phyloP scores from a whole-genome alignment of 352 stramenopile genomes.

The Phytophthora pinifolia region DNA sequence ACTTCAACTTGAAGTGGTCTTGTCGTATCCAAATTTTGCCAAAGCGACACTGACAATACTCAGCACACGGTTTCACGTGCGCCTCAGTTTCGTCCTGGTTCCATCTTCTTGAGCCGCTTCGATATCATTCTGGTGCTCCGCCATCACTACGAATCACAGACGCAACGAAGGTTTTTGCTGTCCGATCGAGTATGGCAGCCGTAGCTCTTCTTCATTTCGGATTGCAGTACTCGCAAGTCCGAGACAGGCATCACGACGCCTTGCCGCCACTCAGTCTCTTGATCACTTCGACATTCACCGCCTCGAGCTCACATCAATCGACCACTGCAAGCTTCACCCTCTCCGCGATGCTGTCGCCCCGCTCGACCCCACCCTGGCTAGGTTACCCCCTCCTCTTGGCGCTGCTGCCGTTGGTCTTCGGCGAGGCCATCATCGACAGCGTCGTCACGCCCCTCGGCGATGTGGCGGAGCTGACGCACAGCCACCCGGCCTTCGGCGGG shows the following conservation, averaged over 20 bases:
- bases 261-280: neutral
- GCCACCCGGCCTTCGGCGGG: conserved; percentile 42
- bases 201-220: neutral
- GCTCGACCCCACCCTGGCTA: conserved; percentile 16
- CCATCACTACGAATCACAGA: neutral
- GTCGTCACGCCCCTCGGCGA: conserved; percentile 28
- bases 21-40: conserved; percentile 1
- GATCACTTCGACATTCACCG: conserved; percentile 25
- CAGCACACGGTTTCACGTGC: too few species aligned
- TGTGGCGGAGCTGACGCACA: conserved; percentile 31
- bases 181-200: conserved; percentile 12
- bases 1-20: conserved; percentile 4
- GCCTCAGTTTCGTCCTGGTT: too few species aligned
- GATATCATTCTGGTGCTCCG: too few species aligned
- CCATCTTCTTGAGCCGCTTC: too few species aligned
- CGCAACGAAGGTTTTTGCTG: conserved; percentile 12
- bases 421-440: conserved; percentile 31
- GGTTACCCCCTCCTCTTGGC: conserved; percentile 22
- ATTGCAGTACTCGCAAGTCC: too few species aligned
- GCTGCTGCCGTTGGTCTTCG: conserved; percentile 10
- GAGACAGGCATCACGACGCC: too few species aligned
- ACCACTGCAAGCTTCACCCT: conserved; percentile 7
- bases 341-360: conserved; percentile 14
- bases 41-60: too few species aligned
- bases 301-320: conserved; percentile 15